Evolutionary conservation across 2,329 filamentous ascomycete species (phyloP).

Genomic region (Escovopsis sp.): DNA sequence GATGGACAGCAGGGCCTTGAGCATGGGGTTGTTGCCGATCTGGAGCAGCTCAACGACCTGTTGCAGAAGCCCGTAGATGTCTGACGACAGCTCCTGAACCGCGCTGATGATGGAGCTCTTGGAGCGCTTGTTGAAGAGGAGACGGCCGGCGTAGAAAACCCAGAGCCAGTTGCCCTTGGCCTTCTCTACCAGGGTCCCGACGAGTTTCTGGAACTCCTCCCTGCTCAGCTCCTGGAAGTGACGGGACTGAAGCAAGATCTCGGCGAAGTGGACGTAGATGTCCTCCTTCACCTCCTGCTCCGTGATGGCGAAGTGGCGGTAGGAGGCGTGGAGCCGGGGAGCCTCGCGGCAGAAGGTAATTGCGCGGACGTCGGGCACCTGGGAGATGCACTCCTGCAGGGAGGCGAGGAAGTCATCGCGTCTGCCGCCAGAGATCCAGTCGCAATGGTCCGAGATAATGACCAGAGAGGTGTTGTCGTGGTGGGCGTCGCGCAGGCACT

Average conservation of each 20-base stretch:
- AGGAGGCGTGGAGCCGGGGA: constrained; percentile 15
- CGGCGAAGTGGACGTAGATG: constrained; percentile 13
- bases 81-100: constrained; percentile 4
- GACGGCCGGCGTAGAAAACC: constrained; percentile 18
- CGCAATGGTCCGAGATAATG: constrained; percentile 22
- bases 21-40: constrained; percentile 7
- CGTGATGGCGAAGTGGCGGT: constrained; percentile 17
- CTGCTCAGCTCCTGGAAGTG: constrained; percentile 12
- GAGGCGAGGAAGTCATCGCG: constrained; percentile 16
- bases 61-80: constrained; percentile 7
- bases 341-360: constrained; percentile 22
- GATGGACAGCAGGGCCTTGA: constrained; percentile 16
- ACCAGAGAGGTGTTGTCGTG: constrained; percentile 13
- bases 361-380: constrained; percentile 14
- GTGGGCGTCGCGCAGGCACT: constrained; percentile 17
- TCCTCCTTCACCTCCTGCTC: constrained; percentile 18
- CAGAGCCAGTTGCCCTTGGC: constrained; percentile 23
- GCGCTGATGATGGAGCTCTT: constrained; percentile 4
- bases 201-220: constrained; percentile 11
- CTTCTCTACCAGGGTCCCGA: constrained; percentile 16
- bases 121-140: constrained; percentile 13
- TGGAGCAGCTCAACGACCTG: constrained; percentile 4
- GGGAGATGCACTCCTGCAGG: constrained; percentile 15
- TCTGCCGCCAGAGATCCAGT: constrained; percentile 15
- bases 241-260: constrained; percentile 6